Base-by-base conservation (phyloP, 805 yeast species). In the Barnettozyma salicaria region DNA sequence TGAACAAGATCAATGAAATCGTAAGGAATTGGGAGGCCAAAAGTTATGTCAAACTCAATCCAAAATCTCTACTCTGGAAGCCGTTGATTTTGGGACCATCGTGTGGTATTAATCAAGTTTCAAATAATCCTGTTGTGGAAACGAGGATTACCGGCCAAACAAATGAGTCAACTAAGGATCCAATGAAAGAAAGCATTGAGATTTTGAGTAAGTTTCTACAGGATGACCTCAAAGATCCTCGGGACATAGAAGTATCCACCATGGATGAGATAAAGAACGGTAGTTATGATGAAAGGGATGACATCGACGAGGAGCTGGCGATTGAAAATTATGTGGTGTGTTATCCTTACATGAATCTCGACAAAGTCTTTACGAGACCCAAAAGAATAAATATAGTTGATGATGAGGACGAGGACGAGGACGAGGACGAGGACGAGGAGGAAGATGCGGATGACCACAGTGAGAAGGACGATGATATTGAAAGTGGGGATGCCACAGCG, bases 51-150 rank as follows among this genome's bases (percentile, higher is more conserved):
- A 55, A 53, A 22, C 47, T 86, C n/a, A 66, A 78, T 29, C 70
- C 76, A 4, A 61, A 63, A 0, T 66, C 68, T 28, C 61, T 87
- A 11, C 44, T 86, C 11, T 87, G 96, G 95, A 83, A 81, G 49
- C 88, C 89, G 1, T 70, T 84, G 59, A 70, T 84, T n/a, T 71
- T 77, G 49, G 95, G 95, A 0, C 90, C 92, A 0, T 80, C 89
- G 0, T 87, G 92, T 17, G 95, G 95, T 11, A 79, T 86, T 24
- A 81, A 82, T 49, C 65, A 67, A 17, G 60, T 61, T 16, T 30
- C 43, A 13, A 64, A 61, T 6, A 51, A 57, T 4, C 42, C 56
- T 30, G 31, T 51, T 9, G 64, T 59, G 19, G 59, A 60, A 20
- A 49, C 60, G n/a, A n/a, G n/a, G n/a, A n/a, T n/a, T n/a, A n/a